A percentile compares a stretch with the other conserved stretches of the same genome.
Conservation (phyloP, 2,329 filamentous ascomycete species). For the Pseudocercospora eumusae region DNA sequence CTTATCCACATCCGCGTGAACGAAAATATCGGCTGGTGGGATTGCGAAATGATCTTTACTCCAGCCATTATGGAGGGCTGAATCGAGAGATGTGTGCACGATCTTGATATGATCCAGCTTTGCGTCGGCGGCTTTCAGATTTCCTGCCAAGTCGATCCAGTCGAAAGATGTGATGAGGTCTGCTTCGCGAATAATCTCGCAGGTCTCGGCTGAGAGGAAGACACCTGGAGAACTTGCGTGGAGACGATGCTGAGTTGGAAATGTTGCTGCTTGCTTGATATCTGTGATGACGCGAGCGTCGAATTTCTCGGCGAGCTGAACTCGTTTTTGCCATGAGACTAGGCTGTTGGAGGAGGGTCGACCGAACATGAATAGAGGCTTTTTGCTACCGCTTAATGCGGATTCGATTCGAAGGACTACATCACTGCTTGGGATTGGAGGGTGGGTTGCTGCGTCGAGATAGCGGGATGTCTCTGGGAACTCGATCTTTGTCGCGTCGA, state of each 20-base stretch:
- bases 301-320: conserved; percentile 24
- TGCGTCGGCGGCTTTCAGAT: conserved; percentile 19
- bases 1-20: conserved; percentile 24
- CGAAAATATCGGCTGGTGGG: conserved; percentile 21
- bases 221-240: conserved; percentile 20
- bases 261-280: conserved; percentile 24
- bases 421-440: conserved; percentile 18
- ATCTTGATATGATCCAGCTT: conserved; percentile 13
- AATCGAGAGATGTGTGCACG: conserved; percentile 22
- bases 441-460: conserved; percentile 12
- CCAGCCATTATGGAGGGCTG: conserved; percentile 29
- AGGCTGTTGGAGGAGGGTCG: conserved; percentile 13
- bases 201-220: conserved; percentile 19
- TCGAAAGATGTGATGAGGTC: conserved; percentile 30
- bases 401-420: conserved; percentile 13
- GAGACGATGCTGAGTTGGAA: conserved; percentile 22
- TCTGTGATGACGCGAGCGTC: conserved; percentile 26
- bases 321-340: conserved; percentile 20
- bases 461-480: conserved; percentile 21
- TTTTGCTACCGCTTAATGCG: conserved; percentile 18
- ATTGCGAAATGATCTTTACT: conserved; percentile 28
- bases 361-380: conserved; percentile 26
- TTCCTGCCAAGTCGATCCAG: conserved; percentile 28
- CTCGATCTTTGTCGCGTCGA: conserved; percentile 16
- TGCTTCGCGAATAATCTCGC: conserved; percentile 20